Base-by-base conservation (phyloP, 768 basidiomycete species). In the Gymnopilus dilepis region DNA sequence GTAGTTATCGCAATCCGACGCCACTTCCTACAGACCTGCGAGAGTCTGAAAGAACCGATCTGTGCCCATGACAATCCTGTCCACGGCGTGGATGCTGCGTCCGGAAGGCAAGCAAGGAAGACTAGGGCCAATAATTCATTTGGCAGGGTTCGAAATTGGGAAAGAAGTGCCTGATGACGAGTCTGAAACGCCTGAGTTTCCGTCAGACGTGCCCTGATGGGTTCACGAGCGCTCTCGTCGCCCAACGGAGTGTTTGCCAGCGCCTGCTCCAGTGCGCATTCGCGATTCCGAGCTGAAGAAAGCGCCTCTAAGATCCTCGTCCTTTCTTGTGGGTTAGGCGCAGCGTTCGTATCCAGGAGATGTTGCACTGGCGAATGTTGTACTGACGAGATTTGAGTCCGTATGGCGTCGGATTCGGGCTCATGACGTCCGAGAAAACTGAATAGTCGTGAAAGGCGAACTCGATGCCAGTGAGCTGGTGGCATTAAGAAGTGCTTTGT, bases 291-390 rank as follows among this genome's bases (percentile, higher is more conserved):
- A 24, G 22, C 22, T 15, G 6, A 26, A 21, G 6, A 47, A 37
- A 52, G 31, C 19, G 22, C 51, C 3, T 34, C 51, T 52, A 22
- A 31, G 7, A 34, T 37, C n/a, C 30, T 33, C 3, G 30, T 21
- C 17, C 50, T 31, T 17, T 62, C 61, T 15, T 54, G 40, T 17
- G 57, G 56, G 0, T 56, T 51, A 2, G 61, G 61, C 1, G 61
- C 28, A 2, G 28, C 19, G 11, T 62, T 62, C 4, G 56, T 52
- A 6, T 31, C 21, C 38, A 62, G 19, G 13, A 62, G 56, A 33
- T 58, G 56, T 6, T 38, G 56, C 28, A 58, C 61, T 21, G 61
- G 56, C n/a, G n/a, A n/a, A n/a, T n/a, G n/a, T n/a, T n/a, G n/a
- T n/a, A n/a, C n/a, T n/a, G n/a, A n/a, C n/a, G n/a, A 4, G 58